Base-by-base conservation (phyloP, 1,284 basidiomycete species). In the Cryptococcus wingfieldii region DNA sequence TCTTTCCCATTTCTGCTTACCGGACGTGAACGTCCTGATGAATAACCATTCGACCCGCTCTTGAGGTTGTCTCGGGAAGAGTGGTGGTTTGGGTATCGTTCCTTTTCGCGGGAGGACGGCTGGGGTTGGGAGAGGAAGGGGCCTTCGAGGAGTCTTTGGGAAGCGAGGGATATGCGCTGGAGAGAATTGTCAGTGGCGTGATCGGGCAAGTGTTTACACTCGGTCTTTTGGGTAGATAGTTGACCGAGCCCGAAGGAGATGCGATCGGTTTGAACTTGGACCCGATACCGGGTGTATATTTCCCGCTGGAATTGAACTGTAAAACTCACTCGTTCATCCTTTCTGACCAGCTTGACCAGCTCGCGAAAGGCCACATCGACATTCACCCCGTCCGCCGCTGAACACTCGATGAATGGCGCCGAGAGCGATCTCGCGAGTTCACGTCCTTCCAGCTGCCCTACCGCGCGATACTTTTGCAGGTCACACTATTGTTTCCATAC, bases 291-390 rank as follows among this genome's bases (percentile, higher is more conserved):
- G 23, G 23, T 3, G 23, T 2, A 23, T 23, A 34, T 34, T 34
- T 34, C 31, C 31, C 31, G 31, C 6, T 10, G 31, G 31, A 42
- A 42, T 10, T 23, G 41, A 42, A 42, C 8, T 8, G 41, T 12
- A 42, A 42, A 13, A n/a, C 68, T 55, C 52, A 78, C 78, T 63
- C 71, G 75, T 68, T 82, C 79, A 63, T 79, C 80, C 51, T 77
- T 74, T 38, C 81, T 61, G 38, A 83, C 81, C 55, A 81, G 76
- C 50, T 80, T 76, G 37, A 82, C 80, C n/a, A 82, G 72, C 55
- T 80, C 76, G 56, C 70, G 71, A 66, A 82, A 83, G 14, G 80
- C 80, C 50, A 82, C 77, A 63, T 83, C 81, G 34, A 83, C 80
- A 60, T 82, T 83, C 60, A 82, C 75, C 10, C 81, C 72, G 52